Base-by-base conservation (phyloP, 2,329 filamentous ascomycete genomes). In the Aspergillus sp. region DNA sequence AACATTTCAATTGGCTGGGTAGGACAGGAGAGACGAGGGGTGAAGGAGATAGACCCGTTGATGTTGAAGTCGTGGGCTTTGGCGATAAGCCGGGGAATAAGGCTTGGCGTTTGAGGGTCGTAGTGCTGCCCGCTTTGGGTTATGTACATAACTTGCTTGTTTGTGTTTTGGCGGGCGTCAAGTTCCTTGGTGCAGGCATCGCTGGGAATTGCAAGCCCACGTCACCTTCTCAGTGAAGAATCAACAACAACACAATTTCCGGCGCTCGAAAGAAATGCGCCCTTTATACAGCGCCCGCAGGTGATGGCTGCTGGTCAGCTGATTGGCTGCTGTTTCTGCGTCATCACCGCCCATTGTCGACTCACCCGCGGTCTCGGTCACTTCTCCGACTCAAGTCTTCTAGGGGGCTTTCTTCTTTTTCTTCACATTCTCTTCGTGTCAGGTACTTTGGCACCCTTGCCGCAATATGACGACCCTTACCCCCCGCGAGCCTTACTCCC, bases 401-500 rank as follows among this genome's bases (percentile, higher is more conserved):
- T 9, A n/a, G 39, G 21, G 15, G 4, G 2, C 33, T 23, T 44
- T 50, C 19, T 23, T 41, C 21, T 12, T 31, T 35, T 44, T 17
- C 40, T 49, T 35, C 39, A 23, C 43, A 17, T 27, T 14, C 40
- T 52, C 33, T 19, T 14, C 39, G 15, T 41, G 31, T 31, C 33
- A 12, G 51, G 39, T 41, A 40, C 43, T 46, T 44, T 41, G 46
- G n/a, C 35, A 21, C 50, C 8, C 35, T 31, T 31, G 5, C 39
- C 39, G 55, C 48, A 47, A 43, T 24, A 98, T 98, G 93, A 90
- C 93, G 12, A 88, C 88, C 41, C 82, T 96, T 45, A 77, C 83
- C 45, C 90, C 90, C 49, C 86, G 91, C 57, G 79, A 84, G 56
- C 86, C 90, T 0, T 98, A 98, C 78, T 87, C 88, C 45, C 79